Base-by-base conservation (phyloP, 306 rosid genomes). In the Cucumis hystrix region DNA sequence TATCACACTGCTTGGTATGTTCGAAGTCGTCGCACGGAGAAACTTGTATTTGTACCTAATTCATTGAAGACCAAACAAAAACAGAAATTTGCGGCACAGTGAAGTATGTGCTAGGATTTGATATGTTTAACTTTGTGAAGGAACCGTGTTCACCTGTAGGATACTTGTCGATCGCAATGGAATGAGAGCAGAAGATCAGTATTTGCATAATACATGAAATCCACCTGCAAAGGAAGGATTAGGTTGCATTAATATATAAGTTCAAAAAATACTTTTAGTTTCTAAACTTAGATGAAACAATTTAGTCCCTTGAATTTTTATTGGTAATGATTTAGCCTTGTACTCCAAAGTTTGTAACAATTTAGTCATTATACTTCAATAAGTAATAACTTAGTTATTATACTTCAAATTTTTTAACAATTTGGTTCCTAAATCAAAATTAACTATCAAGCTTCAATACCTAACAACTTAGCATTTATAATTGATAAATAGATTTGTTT, bases 31-130 rank as follows among this genome's bases (percentile, higher is more conserved):
- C 56, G 97, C 97, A 80, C 83, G 84, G 40, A 93, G 96, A 81
- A 91, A 93, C 83, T 93, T 93, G 86, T 90, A 91, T 78, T 91
- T 93, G 64, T 93, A 93, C 88, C 97, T 93, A 78, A 59, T 25
- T 25, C 52, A 80, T 68, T 37, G 54, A 39, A 51, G 69, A 25
- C 23, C 76, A 76, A 65, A 49, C 62, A 68, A 58, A 76, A 78
- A 62, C 76, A 56, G 33, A 79, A 21, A 71, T 59, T 52, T 43
- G 25, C n/a, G 11, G 68, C 7, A 75, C 41, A 78, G 20, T 69
- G 74, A 69, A 61, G 5, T 23, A 62, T 43, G 23, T 15, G 41
- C 23, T 17, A 43, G 39, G 25, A 65, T 63, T 65, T 13, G 41
- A 51, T 43, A 18, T 0, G 62, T 77, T 41, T 69, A 45, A 69